These are phyloP conservation scores for Breynia disticha DNA, from an alignment of 441 rosid species.

Conservation along the genomic window DNA sequence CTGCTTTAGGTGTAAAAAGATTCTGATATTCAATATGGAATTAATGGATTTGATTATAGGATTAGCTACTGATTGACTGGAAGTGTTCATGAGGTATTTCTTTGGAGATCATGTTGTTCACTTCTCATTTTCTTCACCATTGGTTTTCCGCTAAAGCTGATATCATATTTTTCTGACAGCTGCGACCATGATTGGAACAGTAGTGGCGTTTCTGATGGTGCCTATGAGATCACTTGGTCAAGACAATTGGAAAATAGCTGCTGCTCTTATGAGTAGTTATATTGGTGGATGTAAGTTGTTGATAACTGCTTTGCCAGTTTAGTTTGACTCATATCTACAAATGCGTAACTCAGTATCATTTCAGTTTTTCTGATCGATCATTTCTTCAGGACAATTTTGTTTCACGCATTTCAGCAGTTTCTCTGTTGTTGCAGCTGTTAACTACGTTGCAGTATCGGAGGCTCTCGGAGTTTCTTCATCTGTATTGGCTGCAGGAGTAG, in stretches of 20 bases:
- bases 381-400: neutral
- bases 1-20: no score
- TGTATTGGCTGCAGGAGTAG: constrained; percentile 67
- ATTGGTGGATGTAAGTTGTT: constrained; percentile 69
- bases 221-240: constrained; percentile 81
- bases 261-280: constrained; percentile 91
- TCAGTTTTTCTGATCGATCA: neutral
- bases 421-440: constrained; percentile 43
- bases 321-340: neutral
- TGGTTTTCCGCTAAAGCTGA: no score
- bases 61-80: no score
- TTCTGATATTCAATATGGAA: neutral
- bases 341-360: no score
- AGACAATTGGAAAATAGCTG: constrained; percentile 92
- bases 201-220: constrained; percentile 56
- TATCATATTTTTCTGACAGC: constrained; percentile 26
- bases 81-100: no score
- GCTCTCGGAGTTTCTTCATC: constrained; percentile 64
- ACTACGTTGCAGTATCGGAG: constrained; percentile 69
- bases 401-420: neutral
- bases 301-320: neutral
- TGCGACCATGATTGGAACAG: constrained; percentile 70
- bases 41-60: no score
- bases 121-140: no score
- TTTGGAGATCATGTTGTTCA: neutral